Conservation (phyloP, 108 stramenopile species). For the Epithemia pelagica region DNA sequence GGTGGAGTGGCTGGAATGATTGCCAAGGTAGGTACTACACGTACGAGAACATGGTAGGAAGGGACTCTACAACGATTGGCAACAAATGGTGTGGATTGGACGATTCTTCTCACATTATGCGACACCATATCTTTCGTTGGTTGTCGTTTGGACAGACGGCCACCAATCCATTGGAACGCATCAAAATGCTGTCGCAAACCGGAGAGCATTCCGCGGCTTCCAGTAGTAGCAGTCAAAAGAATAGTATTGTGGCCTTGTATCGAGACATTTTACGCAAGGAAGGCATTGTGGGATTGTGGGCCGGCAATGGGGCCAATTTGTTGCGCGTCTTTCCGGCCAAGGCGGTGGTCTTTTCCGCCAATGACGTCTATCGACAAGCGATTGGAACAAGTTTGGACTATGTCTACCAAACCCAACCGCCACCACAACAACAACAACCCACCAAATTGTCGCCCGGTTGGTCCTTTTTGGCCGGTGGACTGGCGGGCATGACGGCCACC, state of each 20-base stretch:
- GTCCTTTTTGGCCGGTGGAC: conserved; percentile 71
- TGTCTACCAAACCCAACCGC: conserved; percentile 14
- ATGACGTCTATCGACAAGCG: conserved; percentile 60
- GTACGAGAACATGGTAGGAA: not conserved
- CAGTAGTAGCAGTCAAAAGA: not conserved
- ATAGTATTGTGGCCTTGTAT: conserved; percentile 38
- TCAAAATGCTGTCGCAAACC: conserved; percentile 87
- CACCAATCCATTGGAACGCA: conserved; percentile 85
- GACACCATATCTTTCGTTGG: no score
- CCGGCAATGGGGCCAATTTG: conserved; percentile 86
- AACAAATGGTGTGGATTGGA: no score
- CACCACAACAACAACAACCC: conserved; percentile 24
- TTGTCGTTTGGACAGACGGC: conserved; percentile 32
- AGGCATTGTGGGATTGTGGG: conserved; percentile 81
- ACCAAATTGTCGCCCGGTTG: conserved; percentile 17
- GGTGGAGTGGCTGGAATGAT: conserved; percentile 88
- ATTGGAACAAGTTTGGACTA: conserved; percentile 26
- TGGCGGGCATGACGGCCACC: conserved; percentile 76
- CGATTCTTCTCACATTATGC: no score
- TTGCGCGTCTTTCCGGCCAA: conserved; percentile 85
- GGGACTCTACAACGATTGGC: no score
- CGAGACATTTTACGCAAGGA: conserved; percentile 69
- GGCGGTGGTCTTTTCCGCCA: conserved; percentile 69
- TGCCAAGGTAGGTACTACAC: conserved; percentile 77
- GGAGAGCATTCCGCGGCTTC: conserved; percentile 50